phyloP scores from a whole-genome alignment of 192 early-diverging fungal species.

The Linnemannia elongata region DNA sequence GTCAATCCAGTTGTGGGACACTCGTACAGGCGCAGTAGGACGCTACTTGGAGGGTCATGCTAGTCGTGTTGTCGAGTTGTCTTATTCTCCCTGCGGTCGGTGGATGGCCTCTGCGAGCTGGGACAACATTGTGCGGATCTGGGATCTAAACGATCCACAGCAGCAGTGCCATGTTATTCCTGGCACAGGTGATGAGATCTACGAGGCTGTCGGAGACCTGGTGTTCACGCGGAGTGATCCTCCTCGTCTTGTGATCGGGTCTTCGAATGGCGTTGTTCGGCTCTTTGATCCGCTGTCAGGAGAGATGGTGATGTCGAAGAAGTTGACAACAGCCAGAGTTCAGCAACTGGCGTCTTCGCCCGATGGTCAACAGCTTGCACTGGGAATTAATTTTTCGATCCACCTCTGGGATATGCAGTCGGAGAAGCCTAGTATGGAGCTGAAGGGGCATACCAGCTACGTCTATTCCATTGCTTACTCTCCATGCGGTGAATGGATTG shows the following conservation, averaged over 20 bases:
- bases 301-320: background rate
- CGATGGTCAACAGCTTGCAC: background rate
- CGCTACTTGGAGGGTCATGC: background rate
- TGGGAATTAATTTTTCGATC: background rate
- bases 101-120: background rate
- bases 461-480: background rate
- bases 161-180: background rate
- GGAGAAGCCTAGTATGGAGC: background rate
- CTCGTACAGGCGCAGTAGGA: background rate
- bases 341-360: background rate
- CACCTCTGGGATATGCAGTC: background rate
- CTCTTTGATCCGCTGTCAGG: background rate
- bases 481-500: background rate
- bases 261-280: background rate
- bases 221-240: background rate
- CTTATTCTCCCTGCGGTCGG: background rate
- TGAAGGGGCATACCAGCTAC: background rate
- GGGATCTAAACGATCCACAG: background rate
- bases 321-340: background rate
- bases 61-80: background rate
- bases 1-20: background rate
- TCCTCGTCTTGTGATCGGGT: background rate
- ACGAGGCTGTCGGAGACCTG: background rate
- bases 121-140: conserved; percentile 5
- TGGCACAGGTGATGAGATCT: background rate